Evolutionary conservation across 2,329 filamentous ascomycete genomes (phyloP), one percentile per base, ranked within the genome.

Genomic region (Sclerotinia trifoliorum): DNA sequence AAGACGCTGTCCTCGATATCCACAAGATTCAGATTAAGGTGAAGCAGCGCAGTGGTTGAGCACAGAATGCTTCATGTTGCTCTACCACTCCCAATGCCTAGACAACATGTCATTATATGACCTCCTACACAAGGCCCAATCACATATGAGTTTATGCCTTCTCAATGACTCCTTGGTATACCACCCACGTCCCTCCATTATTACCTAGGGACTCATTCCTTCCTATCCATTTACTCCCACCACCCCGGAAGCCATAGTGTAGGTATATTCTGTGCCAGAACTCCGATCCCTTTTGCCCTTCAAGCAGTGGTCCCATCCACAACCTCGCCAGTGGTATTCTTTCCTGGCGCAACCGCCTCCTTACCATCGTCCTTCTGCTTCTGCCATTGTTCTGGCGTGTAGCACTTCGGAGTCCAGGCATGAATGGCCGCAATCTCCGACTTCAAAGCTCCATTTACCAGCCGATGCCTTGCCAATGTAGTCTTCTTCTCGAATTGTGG

Each of bases 371-470:
- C 77, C 71, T 85, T 84, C 79, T 86, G 83, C 79, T 85, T 87
- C 80, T 90, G 85, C 89, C 89, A 92, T 78, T 92, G 88, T 75
- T 90, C 88, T 0, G 88, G 88, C 26, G 90, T 92, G 78, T 87
- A 87, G 75, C 90, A 92, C 78, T 90, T 91, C 17, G 89, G 87
- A 19, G 89, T 91, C 90, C 90, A 92, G 29, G 90, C 90, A 80
- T 92, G 90, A 72, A 92, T 91, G 62, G 87, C 86, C 10, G 88
- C 88, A 76, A 92, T 90, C 79, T 92, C 89, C 13, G 85, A 82
- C 79, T 91, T 91, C 73, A 92, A 77, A 6, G 83, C 83, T 3
- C 80, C 81, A 75, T 92, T 92, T 62, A 92, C 90, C 63, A 92
- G 80, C 61, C 90, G 83, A 79, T 91, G 88, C 69, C 89, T 82